Evolutionary conservation across 352 stramenopile genomes (phyloP), one percentile per base, ranked within the genome.

Genomic region (Phytophthora colocasiae): DNA sequence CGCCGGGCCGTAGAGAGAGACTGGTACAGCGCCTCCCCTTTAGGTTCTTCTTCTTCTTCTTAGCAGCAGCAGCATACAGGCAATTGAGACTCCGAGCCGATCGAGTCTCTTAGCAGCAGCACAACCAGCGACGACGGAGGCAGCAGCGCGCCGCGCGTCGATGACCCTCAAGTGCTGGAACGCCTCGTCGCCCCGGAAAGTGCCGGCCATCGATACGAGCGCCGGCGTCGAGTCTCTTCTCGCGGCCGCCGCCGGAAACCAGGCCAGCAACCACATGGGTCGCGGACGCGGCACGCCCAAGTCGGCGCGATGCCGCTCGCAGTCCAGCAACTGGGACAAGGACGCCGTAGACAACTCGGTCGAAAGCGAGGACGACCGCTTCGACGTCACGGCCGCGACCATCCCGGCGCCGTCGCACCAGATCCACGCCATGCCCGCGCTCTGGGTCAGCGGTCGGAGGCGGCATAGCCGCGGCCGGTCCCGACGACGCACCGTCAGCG

Each of bases 121-220:
- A 6, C n/a, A 24, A 64, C 46, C 41, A 62, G 36, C 44, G 38
- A 60, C 38, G 27, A 56, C 58, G 39, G 34, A 60, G 56, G 49
- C 52, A 61, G 50, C 31, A 22, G 22, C 2, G 22, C 22, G 22
- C 22, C 22, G 22, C 48, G 32, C 46, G 64, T 55, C 46, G 38
- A 89, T 89, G 80, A 89, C 80, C 63, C 77, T 89, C 70, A 85
- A 86, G 77, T 86, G 75, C 51, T 86, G 77, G 77, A 78, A 74
- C 51, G 77, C 77, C 22, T 58, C 71, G 17, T 64, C 80, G 45
- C 58, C 63, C 11, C 65, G 64, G 6, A 73, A 81, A 52, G 31
- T 71, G 36, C 45, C 68, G 19, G 40, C 57, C 44, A 63, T 78
- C 17, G 39, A 75, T 12, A 71, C 60, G 11, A 61, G 54, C 43